Evolutionary conservation across 164 flowering plant genomes (phyloP).

Genomic region (Magnolia sinica): DNA sequence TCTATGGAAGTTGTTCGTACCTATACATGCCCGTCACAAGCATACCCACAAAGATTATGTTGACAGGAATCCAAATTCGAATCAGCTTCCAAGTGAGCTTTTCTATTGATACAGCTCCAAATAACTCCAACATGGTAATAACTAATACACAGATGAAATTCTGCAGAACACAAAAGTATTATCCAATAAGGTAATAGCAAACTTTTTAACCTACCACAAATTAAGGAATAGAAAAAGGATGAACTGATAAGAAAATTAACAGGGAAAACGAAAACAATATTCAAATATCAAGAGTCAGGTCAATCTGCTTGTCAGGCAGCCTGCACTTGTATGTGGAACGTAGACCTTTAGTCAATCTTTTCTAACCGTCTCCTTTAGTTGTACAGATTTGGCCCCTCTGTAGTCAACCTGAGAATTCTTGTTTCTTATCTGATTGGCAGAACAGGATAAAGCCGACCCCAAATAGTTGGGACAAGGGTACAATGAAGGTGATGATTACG

Average conservation of each 20-base stretch:
- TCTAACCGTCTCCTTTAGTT: not conserved
- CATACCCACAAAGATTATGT: slow-evolving; percentile 82
- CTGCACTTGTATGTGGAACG: not conserved
- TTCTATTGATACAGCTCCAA: slow-evolving; percentile 55
- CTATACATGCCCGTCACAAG: slow-evolving; percentile 77
- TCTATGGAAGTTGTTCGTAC: slow-evolving; percentile 12
- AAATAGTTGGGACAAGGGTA: too few relatives aligned
- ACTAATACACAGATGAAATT: slow-evolving; percentile 53
- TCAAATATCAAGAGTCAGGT: not conserved
- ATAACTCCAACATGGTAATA: slow-evolving; percentile 37
- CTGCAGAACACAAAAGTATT: slow-evolving; percentile 35
- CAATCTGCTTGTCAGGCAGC: not conserved
- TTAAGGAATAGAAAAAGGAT: not conserved
- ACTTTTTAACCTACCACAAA: not conserved
- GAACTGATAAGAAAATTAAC: too few relatives aligned
- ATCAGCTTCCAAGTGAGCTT: slow-evolving; percentile 65
- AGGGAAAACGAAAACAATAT: not conserved
- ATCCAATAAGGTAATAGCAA: not conserved
- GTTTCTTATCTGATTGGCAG: too few relatives aligned
- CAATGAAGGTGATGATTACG: too few relatives aligned
- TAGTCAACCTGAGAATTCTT: too few relatives aligned
- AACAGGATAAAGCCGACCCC: too few relatives aligned
- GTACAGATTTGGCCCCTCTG: not conserved
- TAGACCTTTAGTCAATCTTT: not conserved
- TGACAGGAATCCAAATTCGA: slow-evolving; percentile 74